Base-by-base conservation (phyloP, 148 eudicot species). In the Tetragonia tetragonoides region DNA sequence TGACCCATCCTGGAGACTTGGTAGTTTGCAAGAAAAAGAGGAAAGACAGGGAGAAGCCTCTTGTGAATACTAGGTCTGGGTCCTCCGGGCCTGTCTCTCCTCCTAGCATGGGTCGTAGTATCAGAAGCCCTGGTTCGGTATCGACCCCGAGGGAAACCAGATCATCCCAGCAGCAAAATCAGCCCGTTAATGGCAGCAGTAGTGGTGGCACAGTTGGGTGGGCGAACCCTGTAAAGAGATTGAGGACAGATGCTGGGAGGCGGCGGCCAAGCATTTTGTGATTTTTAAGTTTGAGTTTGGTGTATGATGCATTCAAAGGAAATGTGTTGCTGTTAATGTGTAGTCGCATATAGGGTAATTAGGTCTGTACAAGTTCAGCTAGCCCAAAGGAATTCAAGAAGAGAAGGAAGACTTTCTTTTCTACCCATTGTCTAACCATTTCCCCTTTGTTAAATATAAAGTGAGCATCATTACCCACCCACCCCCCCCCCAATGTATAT, bases 1-100 rank as follows among this genome's bases (percentile, higher is more conserved):
- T 87, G 61, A 86, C 93, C 37, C 99, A 95, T 81, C 99, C 99
- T 0, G 99, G 97, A 41, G 99, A 93, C 47, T 85, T 95, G 74
- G 99, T 95, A 38, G 90, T 91, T 53, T 93, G 97, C 84, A 95
- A 95, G 84, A 91, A 88, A 85, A 95, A 87, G 87, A 90, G 99
- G 76, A 95, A 93, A 77, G 99, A 95, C 60, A 63, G 97, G 78
- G 97, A 95, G 62, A 95, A 90, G 75, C 83, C 89, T 5, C 75
- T 67, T 28, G 77, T 74, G 34, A 92, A 79, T 77, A 79, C 90
- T 0, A 90, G 93, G 59, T 83, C 81, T 21, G 89, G 88, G 21
- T 85, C 90, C 16, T 84, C 84, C 5, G 92, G 94, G 20, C 99
- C 96, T 0, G 88, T 91, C 3, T 95, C 99, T 1, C 98, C 97